Conservation (phyloP, 768 basidiomycete species). For the Daedaleopsis nitida region DNA sequence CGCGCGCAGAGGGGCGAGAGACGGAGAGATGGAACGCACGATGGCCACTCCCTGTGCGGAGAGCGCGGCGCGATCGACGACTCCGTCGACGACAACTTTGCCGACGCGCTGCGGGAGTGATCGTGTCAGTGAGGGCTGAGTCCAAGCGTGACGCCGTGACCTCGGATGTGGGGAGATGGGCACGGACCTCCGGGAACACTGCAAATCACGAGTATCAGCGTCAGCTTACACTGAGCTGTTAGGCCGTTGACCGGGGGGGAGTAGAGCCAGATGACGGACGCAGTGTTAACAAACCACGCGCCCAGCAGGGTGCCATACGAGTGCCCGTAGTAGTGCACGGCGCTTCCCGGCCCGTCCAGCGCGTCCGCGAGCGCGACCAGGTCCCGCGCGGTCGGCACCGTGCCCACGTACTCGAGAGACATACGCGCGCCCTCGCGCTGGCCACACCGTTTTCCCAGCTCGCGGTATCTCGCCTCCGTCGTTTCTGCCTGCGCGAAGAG, state of each 20-base stretch:
- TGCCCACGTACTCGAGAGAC: not conserved
- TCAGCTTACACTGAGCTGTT: too few relatives aligned
- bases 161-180: too few relatives aligned
- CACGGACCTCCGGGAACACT: slow-evolving; percentile 17
- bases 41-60: not conserved
- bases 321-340: slow-evolving; percentile 1
- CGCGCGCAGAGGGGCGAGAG: too few relatives aligned
- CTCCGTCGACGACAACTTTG: slow-evolving; percentile 1
- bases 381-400: slow-evolving; percentile 7
- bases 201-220: too few relatives aligned
- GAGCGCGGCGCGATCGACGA: slow-evolving; percentile 1
- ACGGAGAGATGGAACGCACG: not conserved
- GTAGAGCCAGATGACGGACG: not conserved
- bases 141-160: too few relatives aligned
- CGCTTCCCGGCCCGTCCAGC: slow-evolving; percentile 1
- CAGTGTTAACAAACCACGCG: not conserved
- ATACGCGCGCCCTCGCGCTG: not conserved
- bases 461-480: not conserved
- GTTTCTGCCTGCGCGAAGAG: not conserved
- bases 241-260: not conserved
- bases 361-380: slow-evolving; percentile 7
- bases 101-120: slow-evolving; percentile 1
- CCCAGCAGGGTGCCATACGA: slow-evolving; percentile 6
- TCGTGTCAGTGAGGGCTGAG: too few relatives aligned
- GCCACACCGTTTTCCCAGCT: not conserved